These are phyloP conservation scores for Malbranchea zuffiana DNA, from an alignment of 2,329 filamentous ascomycete species.

Conservation along the genomic window DNA sequence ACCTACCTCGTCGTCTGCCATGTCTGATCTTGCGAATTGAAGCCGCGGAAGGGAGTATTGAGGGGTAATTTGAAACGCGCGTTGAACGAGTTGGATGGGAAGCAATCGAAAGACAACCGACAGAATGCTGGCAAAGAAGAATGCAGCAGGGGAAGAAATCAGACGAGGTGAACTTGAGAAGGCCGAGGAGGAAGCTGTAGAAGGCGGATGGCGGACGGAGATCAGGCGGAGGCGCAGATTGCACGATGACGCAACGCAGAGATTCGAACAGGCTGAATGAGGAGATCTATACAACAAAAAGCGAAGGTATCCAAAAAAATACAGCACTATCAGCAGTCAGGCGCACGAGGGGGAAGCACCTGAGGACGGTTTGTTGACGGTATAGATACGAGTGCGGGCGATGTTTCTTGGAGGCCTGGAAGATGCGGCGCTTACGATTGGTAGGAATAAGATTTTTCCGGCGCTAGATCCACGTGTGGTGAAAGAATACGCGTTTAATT, in stretches of 20 bases:
- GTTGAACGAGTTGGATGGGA: too few species aligned
- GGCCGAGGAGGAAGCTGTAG: neutral
- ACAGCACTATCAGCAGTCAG: slow-evolving; percentile 6
- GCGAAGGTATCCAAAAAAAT: slow-evolving; percentile 6
- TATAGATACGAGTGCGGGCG: slow-evolving; percentile 5
- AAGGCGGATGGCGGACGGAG: slow-evolving; percentile 1
- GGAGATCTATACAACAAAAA: slow-evolving; percentile 5
- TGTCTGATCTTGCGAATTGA: too few species aligned
- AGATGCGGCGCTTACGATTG: slow-evolving; percentile 9
- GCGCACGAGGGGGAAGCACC: slow-evolving; percentile 12
- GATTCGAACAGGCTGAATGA: slow-evolving; percentile 3
- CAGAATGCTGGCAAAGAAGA: neutral
- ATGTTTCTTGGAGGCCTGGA: neutral
- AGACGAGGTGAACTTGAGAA: neutral
- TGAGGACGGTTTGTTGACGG: slow-evolving; percentile 14
- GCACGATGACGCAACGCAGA: neutral
- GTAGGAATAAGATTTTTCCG: slow-evolving; percentile 9
- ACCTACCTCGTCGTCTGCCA: slow-evolving; percentile 36
- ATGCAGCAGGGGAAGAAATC: neutral
- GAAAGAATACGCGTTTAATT: slow-evolving; percentile 10
- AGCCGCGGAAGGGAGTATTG: too few species aligned
- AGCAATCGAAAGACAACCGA: too few species aligned
- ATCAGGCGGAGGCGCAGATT: slow-evolving; percentile 7
- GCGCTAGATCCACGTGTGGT: slow-evolving; percentile 1
- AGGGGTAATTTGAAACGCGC: neutral